These are phyloP conservation scores for Geranomyces variabilis DNA, from an alignment of 192 early-diverging fungal genomes.

Conservation along the genomic window DNA sequence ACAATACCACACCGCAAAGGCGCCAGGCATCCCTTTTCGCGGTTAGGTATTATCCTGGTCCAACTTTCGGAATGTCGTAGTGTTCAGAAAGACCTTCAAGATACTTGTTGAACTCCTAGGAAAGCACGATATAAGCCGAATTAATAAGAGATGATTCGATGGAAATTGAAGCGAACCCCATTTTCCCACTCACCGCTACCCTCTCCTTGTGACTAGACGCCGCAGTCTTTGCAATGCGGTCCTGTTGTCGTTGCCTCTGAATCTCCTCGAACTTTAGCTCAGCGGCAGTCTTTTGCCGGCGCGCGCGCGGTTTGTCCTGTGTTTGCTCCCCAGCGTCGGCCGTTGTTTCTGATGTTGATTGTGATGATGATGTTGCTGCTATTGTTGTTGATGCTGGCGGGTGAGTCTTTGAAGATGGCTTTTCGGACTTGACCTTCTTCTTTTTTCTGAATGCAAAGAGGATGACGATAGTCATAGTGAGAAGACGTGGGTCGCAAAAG, in stretches of 20 bases:
- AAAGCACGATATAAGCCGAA: not conserved
- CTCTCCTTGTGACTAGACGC: slow-evolving; percentile 75
- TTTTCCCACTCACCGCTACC: slow-evolving; percentile 60
- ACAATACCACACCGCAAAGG: no score
- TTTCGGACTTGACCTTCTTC: slow-evolving; percentile 57
- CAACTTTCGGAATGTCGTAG: slow-evolving; percentile 83
- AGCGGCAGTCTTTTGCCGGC: slow-evolving; percentile 64
- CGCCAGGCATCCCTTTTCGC: no score
- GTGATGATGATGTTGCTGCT: slow-evolving; percentile 1
- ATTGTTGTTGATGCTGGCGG: not conserved
- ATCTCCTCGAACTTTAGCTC: slow-evolving; percentile 74
- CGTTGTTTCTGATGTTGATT: not conserved
- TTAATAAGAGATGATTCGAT: not conserved
- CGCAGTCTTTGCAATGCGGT: slow-evolving; percentile 67
- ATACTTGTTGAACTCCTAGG: slow-evolving; percentile 72
- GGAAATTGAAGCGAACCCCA: no score
- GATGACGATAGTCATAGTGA: no score
- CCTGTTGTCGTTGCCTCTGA: slow-evolving; percentile 65
- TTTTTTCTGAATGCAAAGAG: slow-evolving; percentile 42
- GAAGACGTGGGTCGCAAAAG: no score
- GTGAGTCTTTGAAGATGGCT: slow-evolving; percentile 6
- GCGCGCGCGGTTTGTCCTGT: not conserved
- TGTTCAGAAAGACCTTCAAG: slow-evolving; percentile 76
- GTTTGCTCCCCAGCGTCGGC: not conserved
- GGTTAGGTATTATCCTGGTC: slow-evolving; percentile 75